Base-by-base conservation (phyloP, 2,329 filamentous ascomycete species). In the Cladobotryum mycophilum region DNA sequence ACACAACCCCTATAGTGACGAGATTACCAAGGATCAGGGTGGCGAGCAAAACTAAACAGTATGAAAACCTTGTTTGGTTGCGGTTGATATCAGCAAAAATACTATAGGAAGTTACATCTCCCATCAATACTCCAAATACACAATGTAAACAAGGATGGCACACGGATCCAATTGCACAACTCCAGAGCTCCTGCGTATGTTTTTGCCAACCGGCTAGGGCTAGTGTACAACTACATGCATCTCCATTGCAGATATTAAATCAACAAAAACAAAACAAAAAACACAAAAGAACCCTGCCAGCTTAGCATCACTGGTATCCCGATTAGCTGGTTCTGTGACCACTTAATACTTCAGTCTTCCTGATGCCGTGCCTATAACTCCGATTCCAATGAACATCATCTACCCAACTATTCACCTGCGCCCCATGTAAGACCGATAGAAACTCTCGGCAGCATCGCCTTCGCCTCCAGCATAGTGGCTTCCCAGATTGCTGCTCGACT, bases 401-500 rank as follows among this genome's bases (percentile, higher is more conserved):
- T 53, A 41, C 20, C 48, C 51, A 38, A 37, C 46, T 52, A 11
- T 58, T 71, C 65, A 86, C 69, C 85, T 80, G 57, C 87, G 77
- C 38, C 86, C 88, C 75, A 89, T 84, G 70, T 89, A 95, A 49
- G 89, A 95, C 45, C 88, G 81, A 67, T 93, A 95, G 70, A 97
- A 96, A 67, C 89, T 88, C 64, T 96, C 90, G 1, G 88, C 85
- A 14, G 86, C 85, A 63, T 88, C 85, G 52, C 77, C 81, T 54
- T 88, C 85, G 9, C 76, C 72, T 11, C 78, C 79, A 17, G 76
- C 78, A 56, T 81, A 78, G 52, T 78, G 76, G 57, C 70, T 75
- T 52, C 78, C 76, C 55, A 85, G 69, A 55, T 74, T 78, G 62
- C 82, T 83, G 61, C 82, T 84, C 35, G 88, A 81, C 70, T 91